These are phyloP conservation scores for Groenewaldozyma auringiensis DNA, from an alignment of 1,139 yeast species.

Conservation along the genomic window DNA sequence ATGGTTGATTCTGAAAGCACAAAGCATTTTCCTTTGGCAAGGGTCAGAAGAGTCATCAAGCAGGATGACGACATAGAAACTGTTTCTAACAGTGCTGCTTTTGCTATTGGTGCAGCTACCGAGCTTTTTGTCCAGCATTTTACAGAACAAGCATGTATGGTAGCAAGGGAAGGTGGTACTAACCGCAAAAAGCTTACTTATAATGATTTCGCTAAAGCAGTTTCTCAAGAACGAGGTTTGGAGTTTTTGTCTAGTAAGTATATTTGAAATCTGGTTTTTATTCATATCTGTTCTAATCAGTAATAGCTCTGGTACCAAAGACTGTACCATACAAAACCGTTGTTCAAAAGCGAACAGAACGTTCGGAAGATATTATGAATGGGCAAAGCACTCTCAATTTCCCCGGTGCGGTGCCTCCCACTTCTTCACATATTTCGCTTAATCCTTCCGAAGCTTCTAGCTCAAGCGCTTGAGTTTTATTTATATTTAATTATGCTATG, in stretches of 20 bases:
- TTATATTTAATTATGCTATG: too few species aligned
- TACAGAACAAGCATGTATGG: constrained; percentile 68
- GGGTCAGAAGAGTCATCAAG: constrained; percentile 75
- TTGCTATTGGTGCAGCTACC: constrained; percentile 79
- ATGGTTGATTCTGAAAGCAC: background rate
- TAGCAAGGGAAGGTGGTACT: constrained; percentile 50
- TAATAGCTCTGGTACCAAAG: constrained; percentile 21
- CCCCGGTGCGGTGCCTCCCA: constrained; percentile 2
- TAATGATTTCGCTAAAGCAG: constrained; percentile 70
- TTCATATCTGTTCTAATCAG: background rate
- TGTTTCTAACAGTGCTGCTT: constrained; percentile 72
- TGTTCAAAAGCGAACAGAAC: constrained; percentile 1
- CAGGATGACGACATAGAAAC: constrained; percentile 76
- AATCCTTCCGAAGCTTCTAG: background rate
- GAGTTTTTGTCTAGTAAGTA: constrained; percentile 43
- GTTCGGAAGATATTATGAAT: constrained; percentile 4
- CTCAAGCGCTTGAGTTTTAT: too few species aligned
- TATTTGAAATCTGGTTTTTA: background rate
- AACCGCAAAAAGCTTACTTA: constrained; percentile 65
- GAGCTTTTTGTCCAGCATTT: constrained; percentile 76
- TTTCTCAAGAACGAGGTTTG: constrained; percentile 56
- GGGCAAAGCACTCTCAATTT: constrained; percentile 12
- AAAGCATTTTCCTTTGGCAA: constrained; percentile 54
- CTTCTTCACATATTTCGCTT: constrained; percentile 1
- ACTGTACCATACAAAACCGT: constrained; percentile 26